These are phyloP conservation scores for Aspergillus bombycis DNA, from an alignment of 2,329 filamentous ascomycete genomes.

Conservation along the genomic window DNA sequence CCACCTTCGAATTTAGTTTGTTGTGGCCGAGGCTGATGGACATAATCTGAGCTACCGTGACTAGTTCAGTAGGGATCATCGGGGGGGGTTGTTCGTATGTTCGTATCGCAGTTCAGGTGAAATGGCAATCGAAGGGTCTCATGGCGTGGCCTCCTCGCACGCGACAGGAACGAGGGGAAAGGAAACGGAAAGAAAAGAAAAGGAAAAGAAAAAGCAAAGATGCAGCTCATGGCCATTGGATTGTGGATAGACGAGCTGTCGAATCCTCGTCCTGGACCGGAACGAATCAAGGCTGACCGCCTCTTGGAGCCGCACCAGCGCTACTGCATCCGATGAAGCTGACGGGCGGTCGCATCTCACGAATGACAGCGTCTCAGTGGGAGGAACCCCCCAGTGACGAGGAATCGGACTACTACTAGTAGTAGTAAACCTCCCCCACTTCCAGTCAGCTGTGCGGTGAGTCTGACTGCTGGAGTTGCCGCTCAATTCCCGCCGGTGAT, in stretches of 20 bases:
- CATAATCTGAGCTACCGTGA: neutral
- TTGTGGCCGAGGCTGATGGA: constrained; percentile 7
- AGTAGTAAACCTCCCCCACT: neutral
- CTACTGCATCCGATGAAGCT: constrained; percentile 3
- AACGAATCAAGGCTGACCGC: neutral
- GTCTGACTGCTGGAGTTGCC: neutral
- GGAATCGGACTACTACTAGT: too few relatives aligned
- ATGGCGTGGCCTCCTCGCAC: neutral
- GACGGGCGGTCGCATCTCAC: constrained; percentile 1
- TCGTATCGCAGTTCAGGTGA: neutral
- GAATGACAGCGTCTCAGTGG: neutral
- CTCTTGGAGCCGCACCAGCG: neutral
- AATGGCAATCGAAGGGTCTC: neutral
- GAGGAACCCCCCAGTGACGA: too few relatives aligned
- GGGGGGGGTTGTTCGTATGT: too few relatives aligned
- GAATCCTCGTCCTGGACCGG: neutral
- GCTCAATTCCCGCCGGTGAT: neutral
- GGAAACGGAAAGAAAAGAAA: too few relatives aligned
- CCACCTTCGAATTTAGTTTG: neutral
- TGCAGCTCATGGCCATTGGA: neutral
- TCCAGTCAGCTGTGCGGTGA: too few relatives aligned
- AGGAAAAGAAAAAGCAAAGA: constrained; percentile 10
- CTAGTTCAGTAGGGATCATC: constrained; percentile 4
- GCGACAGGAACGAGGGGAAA: neutral
- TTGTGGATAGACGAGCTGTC: neutral